These are phyloP conservation scores for Ilyonectria sp. DNA, from an alignment of 2,329 filamentous ascomycete genomes.

Conservation along the genomic window DNA sequence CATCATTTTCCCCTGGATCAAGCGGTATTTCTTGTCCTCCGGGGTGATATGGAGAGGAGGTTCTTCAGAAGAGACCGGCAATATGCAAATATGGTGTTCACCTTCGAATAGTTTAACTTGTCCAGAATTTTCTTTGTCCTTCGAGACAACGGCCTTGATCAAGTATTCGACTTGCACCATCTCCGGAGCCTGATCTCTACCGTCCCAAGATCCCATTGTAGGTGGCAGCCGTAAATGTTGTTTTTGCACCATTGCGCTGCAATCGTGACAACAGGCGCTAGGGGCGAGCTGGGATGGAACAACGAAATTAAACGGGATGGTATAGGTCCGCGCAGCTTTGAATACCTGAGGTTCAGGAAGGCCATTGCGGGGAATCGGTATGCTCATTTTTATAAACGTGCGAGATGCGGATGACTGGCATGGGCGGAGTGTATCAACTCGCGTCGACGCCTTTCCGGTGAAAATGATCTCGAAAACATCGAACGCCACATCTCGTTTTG, in stretches of 20 bases:
- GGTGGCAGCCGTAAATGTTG: conserved; percentile 39
- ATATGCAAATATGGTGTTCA: neutral
- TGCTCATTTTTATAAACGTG: conserved; percentile 36
- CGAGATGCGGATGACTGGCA: conserved; percentile 25
- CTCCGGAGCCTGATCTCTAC: conserved; percentile 39
- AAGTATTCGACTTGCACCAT: conserved; percentile 32
- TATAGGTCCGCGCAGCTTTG: conserved; percentile 30
- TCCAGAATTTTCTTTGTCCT: neutral
- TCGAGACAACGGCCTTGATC: conserved; percentile 14
- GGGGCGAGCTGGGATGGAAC: conserved; percentile 37
- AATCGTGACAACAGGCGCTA: conserved; percentile 31
- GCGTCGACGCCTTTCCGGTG: conserved; percentile 15
- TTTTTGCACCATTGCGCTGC: conserved; percentile 27
- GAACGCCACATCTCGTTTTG: conserved; percentile 24
- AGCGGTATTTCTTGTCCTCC: neutral
- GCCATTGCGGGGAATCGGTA: conserved; percentile 31
- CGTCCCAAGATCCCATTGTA: conserved; percentile 38
- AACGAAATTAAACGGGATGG: conserved; percentile 36
- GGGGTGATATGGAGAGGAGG: conserved; percentile 8
- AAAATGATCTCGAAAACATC: conserved; percentile 38
- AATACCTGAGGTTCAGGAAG: conserved; percentile 25
- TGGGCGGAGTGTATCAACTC: conserved; percentile 37
- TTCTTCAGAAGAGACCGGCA: conserved; percentile 9
- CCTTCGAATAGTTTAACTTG: neutral
- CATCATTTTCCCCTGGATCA: conserved; percentile 8